Conservation (phyloP, 345 rosid species). For the Salix arbutifolia region DNA sequence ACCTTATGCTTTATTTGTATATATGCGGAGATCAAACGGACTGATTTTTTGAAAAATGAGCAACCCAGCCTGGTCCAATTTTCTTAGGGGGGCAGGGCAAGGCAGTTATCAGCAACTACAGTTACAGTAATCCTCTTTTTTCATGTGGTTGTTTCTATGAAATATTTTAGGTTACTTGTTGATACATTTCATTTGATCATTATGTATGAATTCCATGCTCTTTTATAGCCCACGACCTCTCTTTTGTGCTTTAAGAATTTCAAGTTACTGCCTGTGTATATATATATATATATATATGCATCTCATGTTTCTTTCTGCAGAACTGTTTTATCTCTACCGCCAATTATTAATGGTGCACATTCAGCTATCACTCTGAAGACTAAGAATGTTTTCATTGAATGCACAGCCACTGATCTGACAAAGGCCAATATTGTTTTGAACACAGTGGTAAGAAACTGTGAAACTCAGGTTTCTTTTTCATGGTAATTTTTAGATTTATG, state of each 20-base stretch:
- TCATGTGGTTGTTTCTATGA: background rate
- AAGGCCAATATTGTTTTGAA: constrained; percentile 90
- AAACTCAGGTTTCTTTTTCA: constrained; percentile 6
- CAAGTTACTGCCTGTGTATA: background rate
- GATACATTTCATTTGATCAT: background rate
- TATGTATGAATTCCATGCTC: background rate
- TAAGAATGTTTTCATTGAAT: constrained; percentile 87
- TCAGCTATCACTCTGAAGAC: constrained; percentile 90
- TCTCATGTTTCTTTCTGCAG: constrained; percentile 38
- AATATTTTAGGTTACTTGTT: background rate
- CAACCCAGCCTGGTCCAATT: background rate
- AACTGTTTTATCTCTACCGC: constrained; percentile 85
- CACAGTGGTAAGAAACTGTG: constrained; percentile 59
- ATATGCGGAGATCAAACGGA: background rate
- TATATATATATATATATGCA: background rate
- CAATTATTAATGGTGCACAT: constrained; percentile 92
- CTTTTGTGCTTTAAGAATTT: background rate
- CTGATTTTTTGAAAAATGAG: background rate
- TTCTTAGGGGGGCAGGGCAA: background rate
- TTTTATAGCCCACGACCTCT: background rate
- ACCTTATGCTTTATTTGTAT: background rate
- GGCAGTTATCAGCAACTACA: background rate
- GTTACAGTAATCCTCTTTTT: background rate
- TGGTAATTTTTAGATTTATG: constrained; percentile 8
- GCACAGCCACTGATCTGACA: constrained; percentile 90